Evolutionary conservation across 2,329 filamentous ascomycete species (phyloP).

Genomic region (Aspergillus oerlinghausenensis): DNA sequence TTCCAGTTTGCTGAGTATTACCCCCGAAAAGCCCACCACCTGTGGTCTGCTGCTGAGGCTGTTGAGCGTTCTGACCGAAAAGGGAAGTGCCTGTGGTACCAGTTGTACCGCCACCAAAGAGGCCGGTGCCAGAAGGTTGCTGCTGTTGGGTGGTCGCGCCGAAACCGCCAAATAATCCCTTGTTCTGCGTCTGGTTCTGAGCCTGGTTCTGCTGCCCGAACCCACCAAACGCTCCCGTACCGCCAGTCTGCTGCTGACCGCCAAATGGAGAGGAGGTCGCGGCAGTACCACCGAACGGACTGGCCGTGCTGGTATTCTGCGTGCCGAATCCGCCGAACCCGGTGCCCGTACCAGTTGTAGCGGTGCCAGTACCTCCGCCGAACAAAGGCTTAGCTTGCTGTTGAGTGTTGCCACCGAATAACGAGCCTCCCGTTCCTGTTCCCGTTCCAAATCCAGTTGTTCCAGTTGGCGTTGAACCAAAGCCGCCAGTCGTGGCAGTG

Average conservation of each 20-base stretch:
- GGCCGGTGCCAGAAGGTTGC: conserved; percentile 35
- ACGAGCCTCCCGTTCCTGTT: conserved; percentile 24
- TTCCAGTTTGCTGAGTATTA: conserved; percentile 28
- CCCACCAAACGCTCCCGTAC: conserved; percentile 40
- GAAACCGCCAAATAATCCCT: conserved; percentile 36
- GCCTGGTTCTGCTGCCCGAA: conserved; percentile 37
- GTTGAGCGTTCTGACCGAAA: conserved; percentile 39
- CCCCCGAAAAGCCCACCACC: conserved; percentile 42
- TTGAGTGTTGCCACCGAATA: conserved; percentile 41
- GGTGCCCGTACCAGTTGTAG: conserved; percentile 25
- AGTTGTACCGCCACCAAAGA: conserved; percentile 34
- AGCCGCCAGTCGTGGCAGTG: conserved; percentile 30
- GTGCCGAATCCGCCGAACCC: conserved; percentile 37
- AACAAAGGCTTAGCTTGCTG: conserved; percentile 34
- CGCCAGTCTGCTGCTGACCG: conserved; percentile 27
- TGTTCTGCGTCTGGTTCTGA: conserved; percentile 38
- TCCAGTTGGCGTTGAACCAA: conserved; percentile 23
- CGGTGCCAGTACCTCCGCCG: conserved; percentile 23
- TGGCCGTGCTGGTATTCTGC: conserved; percentile 34
- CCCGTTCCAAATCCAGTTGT: conserved; percentile 24
- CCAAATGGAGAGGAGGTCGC: conserved; percentile 45
- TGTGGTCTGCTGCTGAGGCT: conserved; percentile 29
- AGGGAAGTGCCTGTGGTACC: conserved; percentile 25
- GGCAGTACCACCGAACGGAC: conserved; percentile 37
- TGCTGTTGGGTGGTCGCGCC: conserved; percentile 42